Evolutionary conservation across 163 green algal genomes (phyloP), one percentile per base, ranked within the genome.

Genomic region (Trebouxia gelatinosa): DNA sequence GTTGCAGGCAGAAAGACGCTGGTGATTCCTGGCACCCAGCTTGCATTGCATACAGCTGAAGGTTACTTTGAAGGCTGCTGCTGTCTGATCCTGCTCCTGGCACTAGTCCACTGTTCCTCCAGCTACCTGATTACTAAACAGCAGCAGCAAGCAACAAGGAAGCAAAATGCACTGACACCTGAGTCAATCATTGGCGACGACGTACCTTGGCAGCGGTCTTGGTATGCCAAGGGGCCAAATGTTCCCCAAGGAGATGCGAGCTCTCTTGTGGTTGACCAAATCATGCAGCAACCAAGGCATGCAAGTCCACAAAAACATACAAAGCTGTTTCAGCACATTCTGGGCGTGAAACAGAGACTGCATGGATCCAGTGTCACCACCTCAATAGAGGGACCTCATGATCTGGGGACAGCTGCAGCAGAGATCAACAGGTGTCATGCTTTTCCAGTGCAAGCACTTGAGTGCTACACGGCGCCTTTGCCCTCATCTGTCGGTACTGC

Each of bases 381-480:
- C 1, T 26, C 37, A 50, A 72, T 54, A 17, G 13, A 54, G 50
- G 64, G 64, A 26, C 38, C 50, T 26, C 64, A 37, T 37, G 64
- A 72, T 23, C 35, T 72, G 50, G 64, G 35, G 23, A 72, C 64
- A 34, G 64, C 64, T 72, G 64, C 64, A 35, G 64, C 64, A 37
- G 64, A 72, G 26, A 51, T 72, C 34, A 37, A 72, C 35, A 72
- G 64, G 64, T n/a, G n/a, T n/a, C n/a, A n/a, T n/a, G n/a, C n/a
- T n/a, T n/a, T n/a, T n/a, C n/a, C n/a, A n/a, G n/a, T n/a, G n/a
- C n/a, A n/a, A n/a, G n/a, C n/a, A n/a, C n/a, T n/a, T n/a, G n/a
- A n/a, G n/a, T n/a, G n/a, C n/a, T n/a, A n/a, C n/a, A n/a, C n/a
- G n/a, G n/a, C n/a, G n/a, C n/a, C n/a, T n/a, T n/a, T n/a, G n/a